phyloP scores from a whole-genome alignment of 257 asterid species.

The Perilla frutescens region DNA sequence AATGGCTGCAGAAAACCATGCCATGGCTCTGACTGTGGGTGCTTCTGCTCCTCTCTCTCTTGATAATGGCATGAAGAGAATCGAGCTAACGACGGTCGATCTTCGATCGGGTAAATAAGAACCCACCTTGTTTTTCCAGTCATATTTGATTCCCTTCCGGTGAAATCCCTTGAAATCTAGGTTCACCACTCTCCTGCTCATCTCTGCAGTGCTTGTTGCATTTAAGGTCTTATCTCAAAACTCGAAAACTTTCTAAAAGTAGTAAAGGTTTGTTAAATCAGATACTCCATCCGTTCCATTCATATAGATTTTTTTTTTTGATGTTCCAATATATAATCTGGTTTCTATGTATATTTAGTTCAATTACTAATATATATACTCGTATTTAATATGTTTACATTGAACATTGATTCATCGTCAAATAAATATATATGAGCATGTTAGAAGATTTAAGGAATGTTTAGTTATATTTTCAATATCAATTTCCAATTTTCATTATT shows the following conservation, averaged over 20 bases:
- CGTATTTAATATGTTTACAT: no score
- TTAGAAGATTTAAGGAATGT: no score
- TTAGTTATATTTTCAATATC: no score
- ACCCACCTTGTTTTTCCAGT: slow-evolving; percentile 56
- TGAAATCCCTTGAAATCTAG: slow-evolving; percentile 48
- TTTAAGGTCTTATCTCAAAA: neutral
- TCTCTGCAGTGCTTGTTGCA: slow-evolving; percentile 38
- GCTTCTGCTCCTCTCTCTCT: slow-evolving; percentile 46
- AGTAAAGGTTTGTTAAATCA: no score
- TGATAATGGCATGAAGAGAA: slow-evolving; percentile 52
- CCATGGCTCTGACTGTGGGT: slow-evolving; percentile 53
- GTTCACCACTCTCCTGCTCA: slow-evolving; percentile 58
- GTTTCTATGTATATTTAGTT: neutral
- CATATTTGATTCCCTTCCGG: slow-evolving; percentile 47
- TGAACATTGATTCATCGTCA: no score
- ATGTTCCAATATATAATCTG: no score
- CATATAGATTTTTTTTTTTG: no score
- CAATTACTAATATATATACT: no score
- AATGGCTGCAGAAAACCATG: slow-evolving; percentile 69
- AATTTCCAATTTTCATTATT: no score
- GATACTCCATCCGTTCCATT: no score
- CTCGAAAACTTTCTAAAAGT: no score
- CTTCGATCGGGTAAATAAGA: slow-evolving; percentile 50
- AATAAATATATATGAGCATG: no score
- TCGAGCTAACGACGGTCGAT: slow-evolving; percentile 51